Percentiles rank a stretch among this genome's conserved stretches.
Conservation (phyloP, 2,329 filamentous ascomycete genomes). For the Emmonsia crescens region DNA sequence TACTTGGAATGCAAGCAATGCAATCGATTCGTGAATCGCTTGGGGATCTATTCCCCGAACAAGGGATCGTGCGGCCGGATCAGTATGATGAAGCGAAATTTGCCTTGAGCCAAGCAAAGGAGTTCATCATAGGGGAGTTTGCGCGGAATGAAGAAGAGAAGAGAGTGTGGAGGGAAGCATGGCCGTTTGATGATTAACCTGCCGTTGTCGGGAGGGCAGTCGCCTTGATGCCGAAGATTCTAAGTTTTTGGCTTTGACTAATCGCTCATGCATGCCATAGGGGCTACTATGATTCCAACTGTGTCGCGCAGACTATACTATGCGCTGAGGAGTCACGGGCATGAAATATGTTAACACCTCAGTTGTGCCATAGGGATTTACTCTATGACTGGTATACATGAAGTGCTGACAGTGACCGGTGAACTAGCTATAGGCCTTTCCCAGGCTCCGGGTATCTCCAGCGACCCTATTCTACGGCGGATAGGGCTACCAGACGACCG, state of each 20-base stretch:
- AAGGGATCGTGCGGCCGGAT: slow-evolving; percentile 7
- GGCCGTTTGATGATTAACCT: slow-evolving; percentile 8
- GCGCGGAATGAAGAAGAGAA: slow-evolving; percentile 3
- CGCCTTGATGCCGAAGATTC: no score
- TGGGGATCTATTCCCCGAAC: slow-evolving; percentile 9
- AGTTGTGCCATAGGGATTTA: not conserved
- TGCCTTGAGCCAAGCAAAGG: slow-evolving; percentile 4
- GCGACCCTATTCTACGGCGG: not conserved
- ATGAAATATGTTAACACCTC: not conserved
- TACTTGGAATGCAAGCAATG: slow-evolving; percentile 7
- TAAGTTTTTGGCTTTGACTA: not conserved
- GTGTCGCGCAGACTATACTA: not conserved
- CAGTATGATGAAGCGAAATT: slow-evolving; percentile 10
- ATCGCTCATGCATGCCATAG: not conserved
- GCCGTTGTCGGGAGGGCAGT: no score
- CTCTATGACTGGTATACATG: not conserved
- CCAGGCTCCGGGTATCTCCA: not conserved
- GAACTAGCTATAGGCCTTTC: not conserved
- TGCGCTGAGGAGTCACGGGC: not conserved
- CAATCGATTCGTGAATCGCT: slow-evolving; percentile 1
- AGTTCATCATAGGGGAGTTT: slow-evolving; percentile 5
- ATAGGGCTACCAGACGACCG: not conserved
- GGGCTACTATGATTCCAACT: not conserved
- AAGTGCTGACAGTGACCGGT: not conserved
- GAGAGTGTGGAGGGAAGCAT: slow-evolving; percentile 4